Base-by-base conservation (phyloP, 2,329 filamentous ascomycete species). In the Chalara sp. region DNA sequence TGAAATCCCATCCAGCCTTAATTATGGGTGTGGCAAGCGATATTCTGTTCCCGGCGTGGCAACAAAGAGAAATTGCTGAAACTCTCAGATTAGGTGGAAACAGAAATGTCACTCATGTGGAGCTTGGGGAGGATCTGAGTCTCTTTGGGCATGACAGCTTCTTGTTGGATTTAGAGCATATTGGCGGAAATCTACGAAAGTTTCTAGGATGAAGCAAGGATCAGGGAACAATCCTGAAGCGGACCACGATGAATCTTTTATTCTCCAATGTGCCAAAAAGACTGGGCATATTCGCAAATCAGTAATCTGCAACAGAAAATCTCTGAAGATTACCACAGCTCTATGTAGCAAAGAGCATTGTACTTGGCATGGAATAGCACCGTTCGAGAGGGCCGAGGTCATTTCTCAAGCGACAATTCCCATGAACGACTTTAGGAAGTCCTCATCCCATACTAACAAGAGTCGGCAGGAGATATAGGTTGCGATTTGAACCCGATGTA, bases 91-190 rank as follows among this genome's bases (percentile, higher is more conserved):
- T 80, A 33, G 80, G 79, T 0, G 93, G 93, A 1, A 97, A 96
- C 63, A 76, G 80, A 54, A 81, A 79, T 32, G 91, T 99, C 1
- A 85, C 83, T 43, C 90, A 99, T 68, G 80, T 93, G 11, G 93
- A 99, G 72, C 73, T 99, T 46, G 93, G 91, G 33, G 89, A 97
- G 71, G 90, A 97, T 70, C 81, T 93, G 69, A 96, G 90, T 62
- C 71, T 95, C 61, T 99, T 99, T 66, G 93, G 93, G 0, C 93
- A 99, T 64, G 93, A 99, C 66, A 97, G 92, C 0, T 99, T 99
- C 67, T 69, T 99, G 63, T 72, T 99, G 42, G 93, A 99, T 69
- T 70, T 97, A 51, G 84, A 96, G 71, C 87, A 96, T 60, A 89
- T 99, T 46, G 93, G 93, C 4, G 90, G 89, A 0, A 87, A 84